These are phyloP conservation scores for Cucurbita ficifolia DNA, from an alignment of 306 rosid species.

Conservation along the genomic window DNA sequence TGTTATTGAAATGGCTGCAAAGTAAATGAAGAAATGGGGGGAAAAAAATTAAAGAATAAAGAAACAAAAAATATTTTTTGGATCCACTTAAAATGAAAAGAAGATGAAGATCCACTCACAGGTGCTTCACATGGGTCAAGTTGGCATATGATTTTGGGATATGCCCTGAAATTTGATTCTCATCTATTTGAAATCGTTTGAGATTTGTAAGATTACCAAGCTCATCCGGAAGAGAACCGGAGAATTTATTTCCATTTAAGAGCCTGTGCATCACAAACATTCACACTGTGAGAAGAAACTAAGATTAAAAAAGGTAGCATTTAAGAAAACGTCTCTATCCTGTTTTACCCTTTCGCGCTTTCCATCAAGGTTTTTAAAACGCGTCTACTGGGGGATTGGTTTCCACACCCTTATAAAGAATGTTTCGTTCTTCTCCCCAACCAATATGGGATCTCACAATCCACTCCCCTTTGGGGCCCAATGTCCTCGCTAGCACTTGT, in stretches of 20 bases:
- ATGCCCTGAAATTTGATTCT: slow-evolving; percentile 27
- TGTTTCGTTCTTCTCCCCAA: too few species aligned
- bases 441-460: too few species aligned
- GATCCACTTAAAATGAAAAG: not conserved
- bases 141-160: slow-evolving; percentile 31
- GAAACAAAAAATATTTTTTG: not conserved
- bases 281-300: not conserved
- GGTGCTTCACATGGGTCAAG: slow-evolving; percentile 15
- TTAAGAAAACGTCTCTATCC: not conserved
- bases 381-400: too few species aligned
- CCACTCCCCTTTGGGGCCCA: too few species aligned
- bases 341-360: not conserved
- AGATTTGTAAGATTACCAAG: slow-evolving; percentile 31
- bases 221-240: slow-evolving; percentile 37
- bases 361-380: too few species aligned
- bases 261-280: slow-evolving; percentile 25
- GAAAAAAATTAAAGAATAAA: not conserved
- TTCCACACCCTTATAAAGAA: too few species aligned
- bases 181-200: slow-evolving; percentile 30
- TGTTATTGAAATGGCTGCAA: slow-evolving; percentile 43
- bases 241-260: slow-evolving; percentile 29
- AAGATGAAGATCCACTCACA: slow-evolving; percentile 19
- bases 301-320: not conserved
- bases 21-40: not conserved
- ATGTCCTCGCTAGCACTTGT: too few species aligned